Base-by-base conservation (phyloP, 2,329 filamentous ascomycete genomes). In the Fonsecaea monophora region DNA sequence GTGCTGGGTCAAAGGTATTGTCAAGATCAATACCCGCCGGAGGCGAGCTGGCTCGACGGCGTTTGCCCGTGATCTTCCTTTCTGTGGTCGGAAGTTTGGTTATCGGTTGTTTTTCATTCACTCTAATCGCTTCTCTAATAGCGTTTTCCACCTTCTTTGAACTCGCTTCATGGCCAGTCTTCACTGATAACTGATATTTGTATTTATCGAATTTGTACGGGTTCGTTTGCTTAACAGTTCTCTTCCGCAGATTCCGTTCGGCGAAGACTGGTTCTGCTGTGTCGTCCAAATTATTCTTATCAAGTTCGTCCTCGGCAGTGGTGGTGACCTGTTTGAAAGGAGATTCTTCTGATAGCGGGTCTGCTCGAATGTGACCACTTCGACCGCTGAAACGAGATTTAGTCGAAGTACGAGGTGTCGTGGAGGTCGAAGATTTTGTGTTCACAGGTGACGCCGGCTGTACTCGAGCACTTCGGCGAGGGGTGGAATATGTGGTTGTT, bases 121-220 rank as follows among this genome's bases (percentile, higher is more conserved):
- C 56, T n/a, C 48, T 60, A 12, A 68, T 64, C 40, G 68, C 64
- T 15, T 66, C 40, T 34, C 64, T 30, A 30, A 68, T 57, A 9
- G 59, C 60, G 9, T 65, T 65, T 60, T 70, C 66, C 12, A 70
- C 50, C n/a, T 64, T 62, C n/a, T 64, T 35, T n/a, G 65, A 53
- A 12, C 63, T 65, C 2, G 60, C 61, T 9, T 50, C 18, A 12
- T 60, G 60, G 9, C 60, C 67, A 21, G 50, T 66, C 53, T 62
- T 66, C 30, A 56, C 48, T 1, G 53, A 54, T 25, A 69, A n/a
- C n/a, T 61, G 61, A 21, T 70, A 59, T 13, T 67, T 60, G 35
- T 67, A 54, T 48, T 71, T 73, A 12, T 73, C 70, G 37, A 67
- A 69, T 40, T 65, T 64, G 56, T 53, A 70, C 1, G 71, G 71